Evolutionary conservation across 352 stramenopile species (phyloP), one percentile per base, ranked within the genome.

Genomic region (Phytopythium vexans): DNA sequence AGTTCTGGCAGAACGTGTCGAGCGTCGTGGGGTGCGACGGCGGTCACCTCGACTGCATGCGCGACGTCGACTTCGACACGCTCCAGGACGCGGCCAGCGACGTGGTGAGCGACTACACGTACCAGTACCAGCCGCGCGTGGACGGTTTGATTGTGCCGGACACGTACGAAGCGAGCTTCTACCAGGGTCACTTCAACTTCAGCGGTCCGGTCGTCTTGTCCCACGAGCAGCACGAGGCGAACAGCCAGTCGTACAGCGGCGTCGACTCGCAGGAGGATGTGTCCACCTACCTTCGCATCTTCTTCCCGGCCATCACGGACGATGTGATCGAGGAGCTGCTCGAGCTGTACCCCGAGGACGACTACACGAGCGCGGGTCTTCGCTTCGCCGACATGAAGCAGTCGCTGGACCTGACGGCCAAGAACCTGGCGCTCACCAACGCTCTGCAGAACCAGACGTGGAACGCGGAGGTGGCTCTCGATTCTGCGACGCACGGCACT

Each of bases 381-480:
- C 54, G 49, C 4, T 67, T 63, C 44, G 54, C 49, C 9, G 60
- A 63, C 45, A 67, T 63, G 54, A 67, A 67, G 40, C 54, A 67
- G 45, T 59, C 54, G 8, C 35, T 63, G 8, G 60, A 67, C 27
- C 6, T 67, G 39, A 60, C 54, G 3, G 54, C 8, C 31, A 67
- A 67, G 50, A 67, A 67, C 44, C 14, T 67, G 43, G 60, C 60
- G 4, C 39, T 67, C 2, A 67, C 43, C 8, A 50, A 63, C 32
- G 54, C 54, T 3, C 43, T 67, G 21, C 32, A 56, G 27, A 67
- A 67, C 27, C 9, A 41, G n/a, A 67, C 60, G 2, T 63, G 60
- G 54, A 67, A 60, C 31, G 54, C 60, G 6, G 43, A 67, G 44
- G 21, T 37, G 11, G 60, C 49, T 3, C 39, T 67, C 5, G 16